These are phyloP conservation scores for Tagetes patula DNA, from an alignment of 129 eudicot genomes.

Conservation along the genomic window DNA sequence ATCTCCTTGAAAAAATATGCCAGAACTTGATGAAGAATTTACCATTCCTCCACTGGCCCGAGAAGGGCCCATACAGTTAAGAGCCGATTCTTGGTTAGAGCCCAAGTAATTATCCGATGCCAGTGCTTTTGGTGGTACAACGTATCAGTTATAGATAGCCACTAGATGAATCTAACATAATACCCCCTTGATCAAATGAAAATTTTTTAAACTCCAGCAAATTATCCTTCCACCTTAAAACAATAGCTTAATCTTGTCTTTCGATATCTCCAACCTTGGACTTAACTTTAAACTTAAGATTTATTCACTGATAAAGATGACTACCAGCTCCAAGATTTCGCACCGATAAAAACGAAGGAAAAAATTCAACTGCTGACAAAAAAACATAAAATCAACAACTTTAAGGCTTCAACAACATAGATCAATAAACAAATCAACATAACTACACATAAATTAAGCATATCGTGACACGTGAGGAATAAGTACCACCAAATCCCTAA, in stretches of 20 bases:
- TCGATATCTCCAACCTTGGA: neutral
- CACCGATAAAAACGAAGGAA: neutral
- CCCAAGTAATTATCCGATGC: slow-evolving; percentile 55
- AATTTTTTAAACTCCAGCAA: neutral
- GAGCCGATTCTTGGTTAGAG: slow-evolving; percentile 39
- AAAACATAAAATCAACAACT: slow-evolving; percentile 6
- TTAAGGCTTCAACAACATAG: neutral
- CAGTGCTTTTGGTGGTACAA: slow-evolving; percentile 23
- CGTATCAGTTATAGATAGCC: neutral
- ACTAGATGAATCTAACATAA: neutral
- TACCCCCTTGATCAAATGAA: neutral
- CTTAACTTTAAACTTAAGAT: neutral
- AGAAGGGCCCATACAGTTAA: slow-evolving; percentile 59
- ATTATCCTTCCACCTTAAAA: neutral
- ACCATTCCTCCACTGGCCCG: slow-evolving; percentile 64
- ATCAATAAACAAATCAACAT: slow-evolving; percentile 9
- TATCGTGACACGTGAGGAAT: neutral
- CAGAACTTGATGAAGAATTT: slow-evolving; percentile 71
- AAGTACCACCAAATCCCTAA: slow-evolving; percentile 18
- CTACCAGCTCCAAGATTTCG: neutral
- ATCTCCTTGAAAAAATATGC: slow-evolving; percentile 69
- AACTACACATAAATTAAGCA: neutral
- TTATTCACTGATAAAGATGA: neutral
- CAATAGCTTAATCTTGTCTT: neutral
- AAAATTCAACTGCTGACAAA: neutral